Base-by-base conservation (phyloP, 1,284 basidiomycete genomes). In the Trichosporon sp. region DNA sequence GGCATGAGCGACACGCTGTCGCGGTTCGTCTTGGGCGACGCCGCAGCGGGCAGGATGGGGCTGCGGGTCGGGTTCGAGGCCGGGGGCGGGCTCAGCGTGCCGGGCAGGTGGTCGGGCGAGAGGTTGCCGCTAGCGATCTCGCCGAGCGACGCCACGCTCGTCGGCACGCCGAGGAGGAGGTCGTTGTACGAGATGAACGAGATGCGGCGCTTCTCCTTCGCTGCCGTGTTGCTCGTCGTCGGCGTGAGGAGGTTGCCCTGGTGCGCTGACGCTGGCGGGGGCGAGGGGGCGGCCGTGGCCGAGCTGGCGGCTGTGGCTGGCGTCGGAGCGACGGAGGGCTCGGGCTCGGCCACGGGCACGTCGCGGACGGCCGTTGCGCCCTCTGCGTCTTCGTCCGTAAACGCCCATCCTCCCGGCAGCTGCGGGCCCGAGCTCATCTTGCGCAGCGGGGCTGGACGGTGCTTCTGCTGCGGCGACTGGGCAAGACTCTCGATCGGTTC, bases 181-280 rank as follows among this genome's bases (percentile, higher is more conserved):
- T 94, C 91, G 40, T 87, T 86, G 78, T 92, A 92, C 2, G 89
- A 89, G 78, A 93, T 85, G 83, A 92, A 93, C 0, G 89, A 91
- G 31, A 94, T 91, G 87, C 82, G 58, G 82, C 80, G 76, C 63
- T 72, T 74, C 52, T 74, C 73, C 67, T 74, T 76, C 8, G 23
- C 46, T 4, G 25, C 46, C 25, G 49, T 54, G 27, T 54, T 54
- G 49, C 49, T 54, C 49, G 73, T 76, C 44, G 70, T 68, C 1
- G 74, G 73, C 1, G 87, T 27, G 83, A 89, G 32, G 85, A 87
- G 33, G 19, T 11, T 16, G 82, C 86, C 67, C 81, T 86, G 34
- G 82, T 85, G 57, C 71, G 74, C 68, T 5, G 71, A 70, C 13
- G n/a, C n/a, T n/a, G n/a, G n/a, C 59, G 77, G 64, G 46, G 58